phyloP scores from a whole-genome alignment of 179 eudicot species.

The Camellia oleifera region DNA sequence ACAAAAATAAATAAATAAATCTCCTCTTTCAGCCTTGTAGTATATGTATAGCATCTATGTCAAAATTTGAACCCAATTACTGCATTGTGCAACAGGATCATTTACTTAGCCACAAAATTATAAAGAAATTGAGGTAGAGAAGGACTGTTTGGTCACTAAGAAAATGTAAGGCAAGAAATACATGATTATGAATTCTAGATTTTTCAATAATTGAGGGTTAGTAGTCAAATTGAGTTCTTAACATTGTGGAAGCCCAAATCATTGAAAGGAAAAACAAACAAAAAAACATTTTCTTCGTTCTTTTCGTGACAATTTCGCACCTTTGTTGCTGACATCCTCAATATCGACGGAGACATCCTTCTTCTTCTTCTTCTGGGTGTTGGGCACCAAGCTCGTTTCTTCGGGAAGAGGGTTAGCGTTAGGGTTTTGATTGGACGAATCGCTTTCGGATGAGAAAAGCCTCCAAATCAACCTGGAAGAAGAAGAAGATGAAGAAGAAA shows the following conservation, averaged over 20 bases:
- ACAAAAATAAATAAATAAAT: too few relatives aligned
- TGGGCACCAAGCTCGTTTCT: neutral
- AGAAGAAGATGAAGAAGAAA: slow-evolving; percentile 8
- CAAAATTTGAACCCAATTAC: neutral
- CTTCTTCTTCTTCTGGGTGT: neutral
- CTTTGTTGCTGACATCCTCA: slow-evolving; percentile 12
- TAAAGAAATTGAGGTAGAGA: neutral
- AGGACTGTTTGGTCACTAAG: too few relatives aligned
- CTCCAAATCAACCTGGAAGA: slow-evolving; percentile 4
- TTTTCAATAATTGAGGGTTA: neutral
- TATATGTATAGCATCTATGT: neutral
- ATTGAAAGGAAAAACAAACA: neutral
- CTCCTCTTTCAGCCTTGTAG: too few relatives aligned
- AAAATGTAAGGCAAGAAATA: too few relatives aligned
- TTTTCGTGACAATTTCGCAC: neutral
- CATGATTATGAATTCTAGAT: neutral
- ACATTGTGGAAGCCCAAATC: neutral
- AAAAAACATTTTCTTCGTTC: neutral
- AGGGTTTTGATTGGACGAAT: neutral
- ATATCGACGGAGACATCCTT: slow-evolving; percentile 1
- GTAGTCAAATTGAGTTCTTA: neutral
- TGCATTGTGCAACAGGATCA: neutral
- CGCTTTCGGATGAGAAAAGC: slow-evolving; percentile 14
- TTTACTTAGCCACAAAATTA: neutral
- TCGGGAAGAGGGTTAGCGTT: neutral